Evolutionary conservation across 768 basidiomycete species (phyloP), one percentile per base, ranked within the genome.

Genomic region (Pisolithus orientalis): DNA sequence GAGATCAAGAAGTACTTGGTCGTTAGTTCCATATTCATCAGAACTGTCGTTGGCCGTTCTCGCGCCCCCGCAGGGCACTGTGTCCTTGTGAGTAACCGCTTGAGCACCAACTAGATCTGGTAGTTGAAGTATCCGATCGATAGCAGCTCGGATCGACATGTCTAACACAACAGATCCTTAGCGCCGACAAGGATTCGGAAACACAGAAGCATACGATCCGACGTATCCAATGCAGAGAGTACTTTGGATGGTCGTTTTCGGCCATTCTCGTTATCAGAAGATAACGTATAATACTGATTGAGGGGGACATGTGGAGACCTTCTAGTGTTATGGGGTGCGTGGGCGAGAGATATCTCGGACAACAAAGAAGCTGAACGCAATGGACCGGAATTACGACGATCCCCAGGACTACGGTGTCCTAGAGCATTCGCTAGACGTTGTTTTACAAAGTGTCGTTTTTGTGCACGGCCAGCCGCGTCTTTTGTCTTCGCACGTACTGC

Each of bases 391-490:
- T 44, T 51, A 38, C 44, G n/a, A 27, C 34, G 48, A 16, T 49
- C 56, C 27, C 49, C 57, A 31, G 53, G 58, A 9, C 48, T 57
- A 45, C 37, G 21, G 21, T 21, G 52, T 48, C 55, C 59, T 21
- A 67, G 80, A 61, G 53, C 84, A 67, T 55, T 82, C 69, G 57
- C 63, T 32, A 87, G 72, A 27, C 80, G 76, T 57, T 82, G 80
- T 50, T 75, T 77, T 32, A 81, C 76, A 57, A 88, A 88, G 55
- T 80, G 80, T 16, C 70, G 72, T 53, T 77, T 84, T 54, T 87
- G 82, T 29, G 73, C 66, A 49, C 80, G 77, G 13, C 78, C 73
- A 5, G 75, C 66, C 10, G 74, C 62, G 54, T 88, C 85, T 59
- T 74, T 85, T 4, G 73, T 74, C 50, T 80, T 77, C 0, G 80